These are phyloP conservation scores for Iris pallida DNA, from an alignment of 116 monocot species.

Conservation along the genomic window DNA sequence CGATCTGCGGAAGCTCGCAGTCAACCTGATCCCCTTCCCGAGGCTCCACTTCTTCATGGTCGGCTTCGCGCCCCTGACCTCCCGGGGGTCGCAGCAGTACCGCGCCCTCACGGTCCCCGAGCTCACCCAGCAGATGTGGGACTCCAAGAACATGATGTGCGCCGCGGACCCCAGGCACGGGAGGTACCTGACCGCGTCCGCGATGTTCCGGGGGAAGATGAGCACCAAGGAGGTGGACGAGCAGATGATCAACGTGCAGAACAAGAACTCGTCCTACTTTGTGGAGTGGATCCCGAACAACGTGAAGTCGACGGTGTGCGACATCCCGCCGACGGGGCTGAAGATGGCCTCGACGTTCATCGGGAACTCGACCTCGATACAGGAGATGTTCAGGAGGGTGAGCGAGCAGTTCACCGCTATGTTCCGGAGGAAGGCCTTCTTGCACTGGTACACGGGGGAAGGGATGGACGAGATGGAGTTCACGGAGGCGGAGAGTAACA, in stretches of 20 bases:
- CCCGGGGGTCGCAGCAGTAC: conserved; percentile 53
- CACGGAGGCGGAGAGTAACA: conserved; percentile 13
- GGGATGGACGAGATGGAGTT: conserved; percentile 68
- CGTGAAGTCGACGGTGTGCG: conserved; percentile 30
- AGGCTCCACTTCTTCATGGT: conserved; percentile 78
- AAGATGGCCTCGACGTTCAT: conserved; percentile 10
- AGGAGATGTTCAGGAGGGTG: conserved; percentile 30
- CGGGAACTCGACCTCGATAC: conserved; percentile 8
- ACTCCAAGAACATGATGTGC: conserved; percentile 56
- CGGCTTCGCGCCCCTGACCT: conserved; percentile 65
- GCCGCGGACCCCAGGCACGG: conserved; percentile 36
- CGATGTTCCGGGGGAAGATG: conserved; percentile 64
- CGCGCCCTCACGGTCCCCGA: conserved; percentile 20
- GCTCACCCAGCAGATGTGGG: conserved; percentile 41
- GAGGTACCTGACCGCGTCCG: conserved; percentile 49
- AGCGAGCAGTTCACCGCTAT: conserved; percentile 77
- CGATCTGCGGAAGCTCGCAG: conserved; percentile 60
- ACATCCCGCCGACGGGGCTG: background rate
- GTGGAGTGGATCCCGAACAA: conserved; percentile 78
- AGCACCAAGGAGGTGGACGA: conserved; percentile 85
- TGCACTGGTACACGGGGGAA: conserved; percentile 78
- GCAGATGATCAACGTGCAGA: conserved; percentile 87
- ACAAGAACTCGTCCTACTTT: conserved; percentile 84
- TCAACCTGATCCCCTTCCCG: conserved; percentile 67
- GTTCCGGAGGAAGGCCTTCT: conserved; percentile 72